Conservation (phyloP, 345 rosid species). For the Anastatica hierochuntica region DNA sequence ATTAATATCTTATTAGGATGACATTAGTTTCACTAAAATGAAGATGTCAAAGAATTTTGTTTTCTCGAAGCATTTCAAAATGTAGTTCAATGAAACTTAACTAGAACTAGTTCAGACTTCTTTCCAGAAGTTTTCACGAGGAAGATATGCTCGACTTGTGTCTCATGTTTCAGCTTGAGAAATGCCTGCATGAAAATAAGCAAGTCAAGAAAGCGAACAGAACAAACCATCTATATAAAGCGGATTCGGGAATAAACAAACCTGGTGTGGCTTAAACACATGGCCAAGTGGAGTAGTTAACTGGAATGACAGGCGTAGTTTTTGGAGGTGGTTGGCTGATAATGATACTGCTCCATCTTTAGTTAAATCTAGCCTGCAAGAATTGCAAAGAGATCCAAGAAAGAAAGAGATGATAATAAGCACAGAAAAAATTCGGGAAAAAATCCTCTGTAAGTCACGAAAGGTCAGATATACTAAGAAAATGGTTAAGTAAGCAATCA, state of each 20-base stretch:
- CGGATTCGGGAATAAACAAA: slow-evolving; percentile 18
- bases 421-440: neutral
- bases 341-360: slow-evolving; percentile 49
- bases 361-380: slow-evolving; percentile 59
- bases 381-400: slow-evolving; percentile 1
- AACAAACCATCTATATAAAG: neutral
- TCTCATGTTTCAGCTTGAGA: slow-evolving; percentile 81
- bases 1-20: neutral
- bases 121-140: slow-evolving; percentile 66
- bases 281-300: slow-evolving; percentile 58
- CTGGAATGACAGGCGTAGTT: slow-evolving; percentile 64
- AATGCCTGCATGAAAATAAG: slow-evolving; percentile 57
- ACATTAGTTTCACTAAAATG: neutral
- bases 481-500: neutral
- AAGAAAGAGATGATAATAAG: neutral
- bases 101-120: slow-evolving; percentile 69
- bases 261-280: slow-evolving; percentile 94
- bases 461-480: neutral
- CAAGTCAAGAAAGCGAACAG: slow-evolving; percentile 18
- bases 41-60: neutral
- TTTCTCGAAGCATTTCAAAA: neutral
- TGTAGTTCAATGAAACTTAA: slow-evolving; percentile 34
- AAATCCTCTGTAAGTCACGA: neutral
- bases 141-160: slow-evolving; percentile 75
- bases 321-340: slow-evolving; percentile 94